phyloP scores from a whole-genome alignment of 176 grass and related monocot species.

The Elaeis guineensis region DNA sequence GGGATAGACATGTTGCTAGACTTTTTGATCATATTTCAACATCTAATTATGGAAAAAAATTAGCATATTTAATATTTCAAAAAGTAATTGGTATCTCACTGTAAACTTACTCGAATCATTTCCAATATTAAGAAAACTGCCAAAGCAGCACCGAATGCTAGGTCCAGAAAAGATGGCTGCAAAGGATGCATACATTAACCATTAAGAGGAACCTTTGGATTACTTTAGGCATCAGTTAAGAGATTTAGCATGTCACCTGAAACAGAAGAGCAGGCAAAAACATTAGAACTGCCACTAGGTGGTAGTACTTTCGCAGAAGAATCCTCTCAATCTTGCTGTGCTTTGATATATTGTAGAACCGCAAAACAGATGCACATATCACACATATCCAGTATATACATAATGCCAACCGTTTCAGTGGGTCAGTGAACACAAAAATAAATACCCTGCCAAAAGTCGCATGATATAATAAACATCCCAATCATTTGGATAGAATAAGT shows the following conservation, averaged over 20 bases:
- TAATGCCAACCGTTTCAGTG: slow-evolving; percentile 8
- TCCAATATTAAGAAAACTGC: slow-evolving; percentile 89
- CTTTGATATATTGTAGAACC: slow-evolving; percentile 19
- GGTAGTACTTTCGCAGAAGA: slow-evolving; percentile 10
- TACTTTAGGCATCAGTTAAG: too few relatives aligned
- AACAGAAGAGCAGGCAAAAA: slow-evolving; percentile 91
- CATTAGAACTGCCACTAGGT: slow-evolving; percentile 64
- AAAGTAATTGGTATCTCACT: too few relatives aligned
- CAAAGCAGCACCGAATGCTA: slow-evolving; percentile 93
- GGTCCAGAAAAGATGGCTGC: slow-evolving; percentile 86
- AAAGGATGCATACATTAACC: slow-evolving; percentile 21
- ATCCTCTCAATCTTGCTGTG: slow-evolving; percentile 22
- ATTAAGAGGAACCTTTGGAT: too few relatives aligned
- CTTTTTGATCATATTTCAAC: too few relatives aligned
- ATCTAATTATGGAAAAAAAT: too few relatives aligned
- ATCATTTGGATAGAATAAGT: too few relatives aligned
- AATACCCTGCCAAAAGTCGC: slow-evolving; percentile 10
- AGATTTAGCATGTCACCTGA: slow-evolving; percentile 39
- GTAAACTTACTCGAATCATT: slow-evolving; percentile 68
- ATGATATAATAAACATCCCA: too few relatives aligned
- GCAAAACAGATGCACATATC: slow-evolving; percentile 9
- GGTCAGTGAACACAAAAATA: slow-evolving; percentile 17
- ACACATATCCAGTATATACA: slow-evolving; percentile 15
- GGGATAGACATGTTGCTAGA: too few relatives aligned
- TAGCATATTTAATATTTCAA: too few relatives aligned